Percentiles rank a stretch among this genome's conserved stretches.
Conservation (phyloP, 768 basidiomycete species). For the Leccinum imitatum region DNA sequence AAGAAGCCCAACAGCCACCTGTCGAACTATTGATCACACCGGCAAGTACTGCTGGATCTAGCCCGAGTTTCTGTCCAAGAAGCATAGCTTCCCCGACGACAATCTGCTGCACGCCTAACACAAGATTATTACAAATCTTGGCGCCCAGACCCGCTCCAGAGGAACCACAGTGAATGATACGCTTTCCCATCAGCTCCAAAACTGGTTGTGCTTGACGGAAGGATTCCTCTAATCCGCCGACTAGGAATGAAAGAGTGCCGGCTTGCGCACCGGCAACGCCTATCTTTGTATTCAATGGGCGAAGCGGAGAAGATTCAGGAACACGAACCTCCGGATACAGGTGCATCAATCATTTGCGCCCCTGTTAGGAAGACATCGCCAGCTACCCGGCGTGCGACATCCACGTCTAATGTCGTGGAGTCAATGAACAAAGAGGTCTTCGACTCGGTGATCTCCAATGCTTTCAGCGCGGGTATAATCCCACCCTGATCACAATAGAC, state of each 20-base stretch:
- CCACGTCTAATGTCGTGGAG: slow-evolving; percentile 87
- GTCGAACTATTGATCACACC: slow-evolving; percentile 85
- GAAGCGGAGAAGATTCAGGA: slow-evolving; percentile 1
- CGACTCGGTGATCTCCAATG: slow-evolving; percentile 39
- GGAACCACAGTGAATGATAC: slow-evolving; percentile 79
- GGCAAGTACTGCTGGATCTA: slow-evolving; percentile 74
- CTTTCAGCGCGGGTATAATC: slow-evolving; percentile 61
- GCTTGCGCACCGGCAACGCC: slow-evolving; percentile 86
- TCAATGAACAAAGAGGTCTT: slow-evolving; percentile 72
- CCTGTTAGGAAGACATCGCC: slow-evolving; percentile 49
- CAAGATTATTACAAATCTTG: slow-evolving; percentile 88
- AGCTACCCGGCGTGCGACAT: slow-evolving; percentile 67
- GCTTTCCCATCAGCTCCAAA: slow-evolving; percentile 74
- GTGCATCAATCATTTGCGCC: slow-evolving; percentile 86
- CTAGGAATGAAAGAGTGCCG: slow-evolving; percentile 87
- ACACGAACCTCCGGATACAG: slow-evolving; percentile 84
- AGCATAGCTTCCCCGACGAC: slow-evolving; percentile 91
- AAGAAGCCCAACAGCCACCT: slow-evolving; percentile 80
- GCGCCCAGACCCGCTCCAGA: slow-evolving; percentile 82
- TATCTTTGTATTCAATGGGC: slow-evolving; percentile 28
- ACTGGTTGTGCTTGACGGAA: slow-evolving; percentile 59
- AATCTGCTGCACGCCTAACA: slow-evolving; percentile 78
- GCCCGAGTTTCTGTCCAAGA: slow-evolving; percentile 76
- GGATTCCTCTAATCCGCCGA: slow-evolving; percentile 68
- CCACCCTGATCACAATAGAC: slow-evolving; percentile 68